phyloP scores from a whole-genome alignment of 768 basidiomycete species.

The Leccinum imitatum region DNA sequence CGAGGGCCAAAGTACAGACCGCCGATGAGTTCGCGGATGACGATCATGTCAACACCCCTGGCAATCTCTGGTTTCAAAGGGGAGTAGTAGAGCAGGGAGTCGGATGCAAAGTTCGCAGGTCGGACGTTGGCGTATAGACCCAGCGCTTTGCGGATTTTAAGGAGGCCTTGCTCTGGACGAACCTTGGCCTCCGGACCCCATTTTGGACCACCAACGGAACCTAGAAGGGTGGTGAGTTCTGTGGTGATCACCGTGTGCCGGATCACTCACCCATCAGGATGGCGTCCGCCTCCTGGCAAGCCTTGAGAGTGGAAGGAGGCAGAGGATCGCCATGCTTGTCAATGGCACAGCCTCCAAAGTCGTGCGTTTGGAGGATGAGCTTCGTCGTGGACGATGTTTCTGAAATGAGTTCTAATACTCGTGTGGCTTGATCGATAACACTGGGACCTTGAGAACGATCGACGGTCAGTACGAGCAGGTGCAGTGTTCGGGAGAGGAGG shows the following conservation, averaged over 20 bases:
- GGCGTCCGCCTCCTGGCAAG: conserved; percentile 92
- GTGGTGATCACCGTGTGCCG: background rate
- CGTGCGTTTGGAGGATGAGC: conserved; percentile 70
- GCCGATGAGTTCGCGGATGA: conserved; percentile 94
- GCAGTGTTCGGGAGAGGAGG: background rate
- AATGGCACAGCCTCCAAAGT: conserved; percentile 93
- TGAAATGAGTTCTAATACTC: conserved; percentile 74
- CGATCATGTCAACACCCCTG: conserved; percentile 85
- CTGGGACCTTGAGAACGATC: conserved; percentile 67
- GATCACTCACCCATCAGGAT: conserved; percentile 83
- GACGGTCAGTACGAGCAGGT: background rate
- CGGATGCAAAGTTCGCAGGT: conserved; percentile 92
- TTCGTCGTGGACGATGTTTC: conserved; percentile 60
- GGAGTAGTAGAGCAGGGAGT: conserved; percentile 81
- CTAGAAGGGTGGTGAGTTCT: conserved; percentile 40
- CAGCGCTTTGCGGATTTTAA: conserved; percentile 84
- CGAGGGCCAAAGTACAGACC: conserved; percentile 95
- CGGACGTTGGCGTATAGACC: conserved; percentile 98
- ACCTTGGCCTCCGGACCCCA: conserved; percentile 91
- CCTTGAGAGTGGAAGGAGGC: conserved; percentile 79
- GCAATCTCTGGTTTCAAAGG: conserved; percentile 88
- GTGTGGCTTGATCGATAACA: conserved; percentile 81
- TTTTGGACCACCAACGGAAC: conserved; percentile 98
- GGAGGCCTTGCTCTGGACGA: conserved; percentile 90
- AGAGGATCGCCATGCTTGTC: conserved; percentile 85